phyloP scores from a whole-genome alignment of 176 grass and related monocot genomes.

The Thinopyrum elongatum region DNA sequence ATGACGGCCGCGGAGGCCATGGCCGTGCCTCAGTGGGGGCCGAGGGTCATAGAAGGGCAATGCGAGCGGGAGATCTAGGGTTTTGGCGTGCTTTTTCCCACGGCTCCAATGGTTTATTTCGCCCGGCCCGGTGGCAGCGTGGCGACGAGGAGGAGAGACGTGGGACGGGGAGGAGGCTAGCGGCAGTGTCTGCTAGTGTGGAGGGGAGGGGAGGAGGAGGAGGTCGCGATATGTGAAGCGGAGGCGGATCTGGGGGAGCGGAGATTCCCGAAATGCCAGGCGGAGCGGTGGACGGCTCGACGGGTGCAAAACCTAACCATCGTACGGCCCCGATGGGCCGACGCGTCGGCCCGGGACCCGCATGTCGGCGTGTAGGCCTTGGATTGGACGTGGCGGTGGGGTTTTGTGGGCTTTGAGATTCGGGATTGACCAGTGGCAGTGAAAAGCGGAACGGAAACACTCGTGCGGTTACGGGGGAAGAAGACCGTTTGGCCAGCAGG shows the following conservation, averaged over 20 bases:
- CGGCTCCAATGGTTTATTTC: neutral
- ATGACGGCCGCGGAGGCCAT: conserved; percentile 49
- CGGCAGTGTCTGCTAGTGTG: neutral
- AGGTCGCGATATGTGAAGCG: conserved; percentile 1
- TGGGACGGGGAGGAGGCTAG: neutral
- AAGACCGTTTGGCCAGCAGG: neutral
- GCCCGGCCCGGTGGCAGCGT: neutral
- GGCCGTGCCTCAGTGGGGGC: conserved; percentile 10
- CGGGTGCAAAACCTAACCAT: conserved; percentile 4
- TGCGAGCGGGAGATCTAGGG: conserved; percentile 72
- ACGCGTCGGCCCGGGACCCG: neutral
- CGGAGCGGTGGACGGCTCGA: neutral
- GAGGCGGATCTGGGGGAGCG: conserved; percentile 39
- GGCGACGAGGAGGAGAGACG: neutral
- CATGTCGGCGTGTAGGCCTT: neutral
- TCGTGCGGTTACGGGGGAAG: neutral
- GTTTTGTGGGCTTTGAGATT: neutral
- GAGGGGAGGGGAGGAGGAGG: neutral
- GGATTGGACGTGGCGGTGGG: too few species aligned
- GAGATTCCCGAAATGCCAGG: conserved; percentile 41
- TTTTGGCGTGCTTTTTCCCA: conserved; percentile 42
- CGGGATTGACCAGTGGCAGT: neutral
- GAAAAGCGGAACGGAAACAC: conserved; percentile 17
- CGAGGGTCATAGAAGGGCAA: conserved; percentile 39
- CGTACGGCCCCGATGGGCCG: neutral